Conservation (phyloP, 805 yeast genomes). For the Barnettozyma vustinii region DNA sequence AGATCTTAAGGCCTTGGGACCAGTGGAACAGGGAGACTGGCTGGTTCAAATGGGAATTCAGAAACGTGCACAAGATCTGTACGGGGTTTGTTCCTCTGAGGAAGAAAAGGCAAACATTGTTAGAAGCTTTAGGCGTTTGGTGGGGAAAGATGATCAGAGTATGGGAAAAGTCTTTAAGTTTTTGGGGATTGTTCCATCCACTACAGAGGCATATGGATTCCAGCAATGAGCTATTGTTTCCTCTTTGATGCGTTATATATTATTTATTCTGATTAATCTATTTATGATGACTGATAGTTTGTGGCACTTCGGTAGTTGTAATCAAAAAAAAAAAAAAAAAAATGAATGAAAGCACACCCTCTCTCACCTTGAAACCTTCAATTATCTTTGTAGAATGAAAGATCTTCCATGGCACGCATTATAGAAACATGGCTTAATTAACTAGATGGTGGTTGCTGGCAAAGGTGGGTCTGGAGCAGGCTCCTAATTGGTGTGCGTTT, state of each 20-base stretch:
- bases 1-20: constrained; percentile 40
- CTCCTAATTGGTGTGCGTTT: background rate
- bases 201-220: constrained; percentile 8
- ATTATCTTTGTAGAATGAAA: no score
- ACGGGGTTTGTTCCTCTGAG: constrained; percentile 34
- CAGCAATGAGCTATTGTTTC: background rate
- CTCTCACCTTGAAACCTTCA: no score
- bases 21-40: constrained; percentile 76
- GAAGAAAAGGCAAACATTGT: constrained; percentile 48
- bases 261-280: background rate
- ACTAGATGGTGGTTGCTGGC: no score
- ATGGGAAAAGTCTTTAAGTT: constrained; percentile 82
- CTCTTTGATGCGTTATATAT: background rate
- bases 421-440: no score
- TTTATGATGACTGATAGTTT: no score
- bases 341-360: no score
- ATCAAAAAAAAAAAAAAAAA: no score
- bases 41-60: constrained; percentile 71
- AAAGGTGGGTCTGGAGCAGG: no score
- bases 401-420: no score
- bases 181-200: constrained; percentile 51
- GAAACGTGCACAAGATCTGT: constrained; percentile 56
- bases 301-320: no score
- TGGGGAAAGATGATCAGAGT: constrained; percentile 50
- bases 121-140: constrained; percentile 55